These are phyloP conservation scores for Harringtonia lauricola DNA, from an alignment of 2,329 filamentous ascomycete species.

Conservation along the genomic window DNA sequence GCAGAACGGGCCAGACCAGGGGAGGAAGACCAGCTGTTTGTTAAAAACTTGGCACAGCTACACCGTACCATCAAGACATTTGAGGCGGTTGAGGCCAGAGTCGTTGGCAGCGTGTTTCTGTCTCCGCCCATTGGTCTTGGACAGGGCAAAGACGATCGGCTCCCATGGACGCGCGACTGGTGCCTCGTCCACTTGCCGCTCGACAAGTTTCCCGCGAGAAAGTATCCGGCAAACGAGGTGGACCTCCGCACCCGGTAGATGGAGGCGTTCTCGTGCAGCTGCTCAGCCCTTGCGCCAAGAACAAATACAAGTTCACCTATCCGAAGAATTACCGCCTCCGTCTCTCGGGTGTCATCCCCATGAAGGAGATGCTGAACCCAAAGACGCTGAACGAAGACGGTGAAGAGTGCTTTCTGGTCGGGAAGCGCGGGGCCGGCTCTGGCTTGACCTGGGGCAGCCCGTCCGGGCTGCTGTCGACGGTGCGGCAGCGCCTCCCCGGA, in stretches of 20 bases:
- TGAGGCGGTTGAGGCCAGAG: not conserved
- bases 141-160: not conserved
- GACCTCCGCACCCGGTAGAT: not conserved
- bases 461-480: not conserved
- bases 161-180: not conserved
- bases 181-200: not conserved
- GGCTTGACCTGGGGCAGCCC: not conserved
- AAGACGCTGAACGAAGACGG: not conserved
- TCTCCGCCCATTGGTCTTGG: not conserved
- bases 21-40: too few species aligned
- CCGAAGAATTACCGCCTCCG: not conserved
- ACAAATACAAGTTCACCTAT: not conserved
- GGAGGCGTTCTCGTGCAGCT: too few species aligned
- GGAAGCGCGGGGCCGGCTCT: not conserved
- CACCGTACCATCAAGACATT: not conserved
- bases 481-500: not conserved
- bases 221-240: not conserved
- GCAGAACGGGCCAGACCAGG: too few species aligned
- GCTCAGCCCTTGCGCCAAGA: too few species aligned
- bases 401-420: not conserved
- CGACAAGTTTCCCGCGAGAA: not conserved
- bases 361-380: not conserved
- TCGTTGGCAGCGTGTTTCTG: not conserved
- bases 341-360: not conserved
- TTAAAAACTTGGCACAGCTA: not conserved